Conservation (phyloP, 768 basidiomycete genomes). For the Arthromyces matolae region DNA sequence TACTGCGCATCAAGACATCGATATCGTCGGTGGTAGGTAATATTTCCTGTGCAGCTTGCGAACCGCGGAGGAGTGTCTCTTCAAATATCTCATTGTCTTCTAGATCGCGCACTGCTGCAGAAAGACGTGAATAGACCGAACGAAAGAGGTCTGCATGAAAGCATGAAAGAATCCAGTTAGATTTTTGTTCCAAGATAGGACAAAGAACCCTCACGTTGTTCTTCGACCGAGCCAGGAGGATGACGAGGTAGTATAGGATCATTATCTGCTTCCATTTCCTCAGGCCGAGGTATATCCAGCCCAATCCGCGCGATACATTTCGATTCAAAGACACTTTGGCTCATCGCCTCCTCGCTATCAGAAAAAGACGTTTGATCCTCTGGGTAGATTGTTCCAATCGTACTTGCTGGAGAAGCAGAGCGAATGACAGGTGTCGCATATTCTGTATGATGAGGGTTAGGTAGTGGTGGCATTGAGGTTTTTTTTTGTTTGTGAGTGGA, state of each 20-base stretch:
- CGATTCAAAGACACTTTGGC: conserved; percentile 36
- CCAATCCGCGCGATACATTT: conserved; percentile 40
- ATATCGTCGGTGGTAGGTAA: conserved; percentile 44
- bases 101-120: conserved; percentile 34
- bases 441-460: conserved; percentile 35
- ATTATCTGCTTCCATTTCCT: conserved; percentile 38
- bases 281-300: conserved; percentile 31
- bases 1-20: conserved; percentile 46
- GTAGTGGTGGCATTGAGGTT: conserved; percentile 18
- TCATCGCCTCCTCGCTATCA: conserved; percentile 39
- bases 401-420: conserved; percentile 49
- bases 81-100: conserved; percentile 50
- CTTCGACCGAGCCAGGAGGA: conserved; percentile 25
- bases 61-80: conserved; percentile 42
- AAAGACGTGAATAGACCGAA: conserved; percentile 34
- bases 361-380: conserved; percentile 44
- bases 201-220: conserved; percentile 31
- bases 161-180: background rate
- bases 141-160: conserved; percentile 32
- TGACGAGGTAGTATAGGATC: conserved; percentile 35
- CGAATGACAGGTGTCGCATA: conserved; percentile 47
- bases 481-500: too few relatives aligned
- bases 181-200: background rate
- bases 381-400: conserved; percentile 44
- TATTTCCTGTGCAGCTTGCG: conserved; percentile 40